Conservation (phyloP, 345 rosid species). For the Rhizophora apiculata region DNA sequence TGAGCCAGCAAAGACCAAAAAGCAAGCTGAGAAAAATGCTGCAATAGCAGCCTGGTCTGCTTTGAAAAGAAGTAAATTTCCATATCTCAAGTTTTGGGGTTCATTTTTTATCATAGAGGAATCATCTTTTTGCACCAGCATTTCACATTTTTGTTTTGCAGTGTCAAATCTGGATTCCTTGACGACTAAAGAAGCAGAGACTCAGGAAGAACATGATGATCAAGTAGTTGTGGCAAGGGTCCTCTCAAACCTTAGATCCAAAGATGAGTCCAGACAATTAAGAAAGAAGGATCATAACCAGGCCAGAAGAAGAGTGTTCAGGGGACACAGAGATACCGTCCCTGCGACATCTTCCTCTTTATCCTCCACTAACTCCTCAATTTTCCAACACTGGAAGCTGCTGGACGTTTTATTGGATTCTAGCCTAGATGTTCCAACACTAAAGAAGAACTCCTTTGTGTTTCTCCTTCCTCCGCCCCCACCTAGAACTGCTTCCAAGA, state of each 20-base stretch:
- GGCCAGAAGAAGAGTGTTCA: conserved; percentile 49
- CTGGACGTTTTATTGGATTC: conserved; percentile 46
- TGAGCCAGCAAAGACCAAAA: conserved; percentile 68
- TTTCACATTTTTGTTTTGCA: conserved; percentile 20
- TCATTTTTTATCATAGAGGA: not conserved
- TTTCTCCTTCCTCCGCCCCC: conserved; percentile 52
- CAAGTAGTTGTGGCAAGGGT: conserved; percentile 52
- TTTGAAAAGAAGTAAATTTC: conserved; percentile 45
- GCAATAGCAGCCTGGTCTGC: conserved; percentile 77
- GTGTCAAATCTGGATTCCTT: conserved; percentile 43
- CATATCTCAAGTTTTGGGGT: not conserved
- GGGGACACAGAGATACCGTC: conserved; percentile 19
- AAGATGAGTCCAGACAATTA: conserved; percentile 36
- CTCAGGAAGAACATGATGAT: conserved; percentile 51
- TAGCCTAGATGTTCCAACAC: conserved; percentile 26
- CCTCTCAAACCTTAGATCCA: conserved; percentile 49
- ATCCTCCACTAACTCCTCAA: conserved; percentile 18
- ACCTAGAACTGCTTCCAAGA: conserved; percentile 44
- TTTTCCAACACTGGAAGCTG: conserved; percentile 40
- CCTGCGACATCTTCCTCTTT: conserved; percentile 22
- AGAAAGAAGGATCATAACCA: conserved; percentile 46
- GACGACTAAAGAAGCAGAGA: conserved; percentile 32
- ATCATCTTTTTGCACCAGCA: not conserved
- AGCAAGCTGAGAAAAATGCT: conserved; percentile 82
- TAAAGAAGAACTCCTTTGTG: conserved; percentile 40